Evolutionary conservation across 345 rosid genomes (phyloP), one percentile per base, ranked within the genome.

Genomic region (Conringia planisiliqua): DNA sequence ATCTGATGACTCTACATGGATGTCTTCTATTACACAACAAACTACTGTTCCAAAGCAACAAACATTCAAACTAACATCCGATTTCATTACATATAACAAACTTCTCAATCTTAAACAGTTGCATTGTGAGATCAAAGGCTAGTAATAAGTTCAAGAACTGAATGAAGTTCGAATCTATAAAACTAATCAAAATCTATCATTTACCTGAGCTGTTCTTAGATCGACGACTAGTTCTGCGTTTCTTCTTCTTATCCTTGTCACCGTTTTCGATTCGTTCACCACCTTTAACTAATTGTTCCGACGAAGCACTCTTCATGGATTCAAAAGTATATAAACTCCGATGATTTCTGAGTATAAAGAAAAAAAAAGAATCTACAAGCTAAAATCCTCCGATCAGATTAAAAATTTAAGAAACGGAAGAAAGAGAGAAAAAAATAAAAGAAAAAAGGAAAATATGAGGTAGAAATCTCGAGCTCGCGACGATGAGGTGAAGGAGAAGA

Each of bases 191-290:
- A n/a, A n/a, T n/a, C n/a, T n/a, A n/a, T n/a, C n/a, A n/a, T n/a
- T n/a, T n/a, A 80, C 82, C 81, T 30, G 85, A 85, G 79, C 60
- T 83, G 72, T 72, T 84, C 75, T 85, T 91, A 16, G 92, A 84
- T 76, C 92, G 90, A 38, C 96, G 91, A 83, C 43, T 78, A 26
- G 86, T 70, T 76, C 91, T 87, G 40, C 92, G 87, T 42, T 74
- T 86, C 71, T 74, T 89, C 86, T 81, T 91, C 85, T 84, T 89
- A 83, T 91, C 89, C 80, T 83, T 87, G 29, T 89, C 92, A 13
- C 81, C 80, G 78, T 82, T 92, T 44, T 85, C 93, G 20, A 77
- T 81, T 80, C 75, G 56, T 50, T 84, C 90, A 47, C 67, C 77
- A 30, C 55, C 68, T 66, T 48, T 79, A 62, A 74, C 82, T 71